A percentile compares a stretch with the other conserved stretches of the same genome.
These are phyloP conservation scores for Umbilicaria muhlenbergii DNA, from an alignment of 495 filamentous ascomycete species.

Conservation along the genomic window DNA sequence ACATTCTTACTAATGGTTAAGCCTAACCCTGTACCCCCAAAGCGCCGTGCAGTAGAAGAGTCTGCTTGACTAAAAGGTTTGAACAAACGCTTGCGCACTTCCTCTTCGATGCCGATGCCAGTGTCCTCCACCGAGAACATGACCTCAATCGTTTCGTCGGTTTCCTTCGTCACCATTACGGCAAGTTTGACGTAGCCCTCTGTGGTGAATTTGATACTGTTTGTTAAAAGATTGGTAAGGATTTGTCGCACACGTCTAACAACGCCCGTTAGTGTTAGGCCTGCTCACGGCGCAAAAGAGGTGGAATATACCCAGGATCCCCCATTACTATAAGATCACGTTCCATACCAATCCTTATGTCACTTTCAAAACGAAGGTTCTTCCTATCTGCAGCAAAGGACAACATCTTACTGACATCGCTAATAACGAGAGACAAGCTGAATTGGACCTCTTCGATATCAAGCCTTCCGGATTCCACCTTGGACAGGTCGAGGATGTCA, in stretches of 20 bases:
- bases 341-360: conserved; percentile 29
- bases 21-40: conserved; percentile 71
- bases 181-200: conserved; percentile 44
- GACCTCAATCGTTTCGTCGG: conserved; percentile 22
- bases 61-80: conserved; percentile 80
- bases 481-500: conserved; percentile 78
- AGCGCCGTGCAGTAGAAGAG: conserved; percentile 55
- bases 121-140: conserved; percentile 58
- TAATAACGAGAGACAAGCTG: conserved; percentile 53
- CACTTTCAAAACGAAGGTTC: conserved; percentile 35
- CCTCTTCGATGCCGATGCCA: conserved; percentile 72
- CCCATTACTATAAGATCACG: conserved; percentile 35
- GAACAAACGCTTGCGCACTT: conserved; percentile 57
- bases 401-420: conserved; percentile 39
- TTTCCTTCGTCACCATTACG: conserved; percentile 18
- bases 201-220: conserved; percentile 79
- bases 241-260: conserved; percentile 53
- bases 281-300: too few species aligned
- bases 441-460: conserved; percentile 72
- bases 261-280: too few species aligned
- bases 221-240: conserved; percentile 72
- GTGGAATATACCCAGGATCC: conserved; percentile 39
- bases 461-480: conserved; percentile 61
- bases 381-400: conserved; percentile 41
- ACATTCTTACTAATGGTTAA: conserved; percentile 64